phyloP scores from a whole-genome alignment of 1,139 yeast genomes.

The Yarrowia galli region DNA sequence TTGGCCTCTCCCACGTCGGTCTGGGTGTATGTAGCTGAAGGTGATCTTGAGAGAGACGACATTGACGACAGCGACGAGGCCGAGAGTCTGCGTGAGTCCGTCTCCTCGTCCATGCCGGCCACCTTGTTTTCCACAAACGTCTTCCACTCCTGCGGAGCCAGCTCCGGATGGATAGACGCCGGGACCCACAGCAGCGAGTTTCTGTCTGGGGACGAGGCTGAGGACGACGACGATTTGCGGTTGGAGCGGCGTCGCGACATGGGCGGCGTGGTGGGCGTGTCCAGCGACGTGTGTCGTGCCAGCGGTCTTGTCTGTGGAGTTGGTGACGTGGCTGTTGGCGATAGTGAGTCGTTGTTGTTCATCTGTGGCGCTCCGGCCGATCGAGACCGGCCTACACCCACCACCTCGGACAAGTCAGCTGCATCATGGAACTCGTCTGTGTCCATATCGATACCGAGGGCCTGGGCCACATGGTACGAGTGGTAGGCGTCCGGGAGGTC shows the following conservation, averaged over 20 bases:
- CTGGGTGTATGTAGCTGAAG: conserved; percentile 29
- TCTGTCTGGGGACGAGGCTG: conserved; percentile 17
- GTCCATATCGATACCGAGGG: conserved; percentile 28
- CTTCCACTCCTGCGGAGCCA: conserved; percentile 90
- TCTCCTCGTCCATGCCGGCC: conserved; percentile 60
- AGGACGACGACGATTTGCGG: conserved; percentile 1
- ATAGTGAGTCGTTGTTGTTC: too few relatives aligned
- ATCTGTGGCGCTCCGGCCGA: background rate
- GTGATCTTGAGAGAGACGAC: conserved; percentile 21
- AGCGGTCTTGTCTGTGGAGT: background rate
- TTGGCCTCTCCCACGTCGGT: conserved; percentile 31
- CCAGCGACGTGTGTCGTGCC: conserved; percentile 26
- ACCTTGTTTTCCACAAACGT: conserved; percentile 81
- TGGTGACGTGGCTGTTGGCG: background rate
- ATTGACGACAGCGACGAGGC: background rate
- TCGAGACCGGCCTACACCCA: background rate
- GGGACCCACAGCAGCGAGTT: conserved; percentile 79
- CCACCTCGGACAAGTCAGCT: background rate
- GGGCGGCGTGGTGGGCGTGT: conserved; percentile 20
- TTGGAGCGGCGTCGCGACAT: background rate
- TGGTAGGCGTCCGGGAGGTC: conserved; percentile 52
- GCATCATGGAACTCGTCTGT: conserved; percentile 32
- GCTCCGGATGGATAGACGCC: conserved; percentile 89
- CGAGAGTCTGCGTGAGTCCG: conserved; percentile 4
- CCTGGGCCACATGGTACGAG: conserved; percentile 32